Percentiles rank a stretch among this genome's conserved stretches.
Conservation (phyloP, 345 rosid genomes). For the Cochlearia excelsa region DNA sequence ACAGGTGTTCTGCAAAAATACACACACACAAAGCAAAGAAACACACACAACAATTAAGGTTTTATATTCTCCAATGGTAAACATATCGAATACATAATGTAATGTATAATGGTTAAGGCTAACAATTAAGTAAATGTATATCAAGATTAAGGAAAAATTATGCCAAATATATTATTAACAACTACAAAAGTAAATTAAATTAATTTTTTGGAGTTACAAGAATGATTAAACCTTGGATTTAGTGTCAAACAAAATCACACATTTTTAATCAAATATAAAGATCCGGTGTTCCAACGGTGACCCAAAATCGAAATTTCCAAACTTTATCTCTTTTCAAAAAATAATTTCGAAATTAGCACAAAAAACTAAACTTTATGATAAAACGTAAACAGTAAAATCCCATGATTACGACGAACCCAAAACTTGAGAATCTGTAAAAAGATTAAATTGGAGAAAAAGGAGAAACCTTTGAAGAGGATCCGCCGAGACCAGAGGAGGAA, state of each 20-base stretch:
- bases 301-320: constrained; percentile 29
- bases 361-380: background rate
- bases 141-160: no score
- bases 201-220: constrained; percentile 31
- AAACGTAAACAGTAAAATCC: background rate
- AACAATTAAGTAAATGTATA: no score
- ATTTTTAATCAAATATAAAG: constrained; percentile 17
- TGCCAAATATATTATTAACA: no score
- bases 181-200: no score
- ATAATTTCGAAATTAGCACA: background rate
- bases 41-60: no score
- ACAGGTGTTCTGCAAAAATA: constrained; percentile 83
- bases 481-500: constrained; percentile 60
- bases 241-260: constrained; percentile 26
- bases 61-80: no score
- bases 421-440: background rate
- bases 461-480: constrained; percentile 61
- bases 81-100: no score
- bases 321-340: background rate
- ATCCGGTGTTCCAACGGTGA: constrained; percentile 27
- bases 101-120: no score
- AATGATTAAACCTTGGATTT: constrained; percentile 36
- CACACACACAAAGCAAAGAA: no score
- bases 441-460: no score
- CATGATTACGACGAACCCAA: constrained; percentile 12